phyloP scores from a whole-genome alignment of 2,329 filamentous ascomycete species.

The Amesomyces nigricolor region DNA sequence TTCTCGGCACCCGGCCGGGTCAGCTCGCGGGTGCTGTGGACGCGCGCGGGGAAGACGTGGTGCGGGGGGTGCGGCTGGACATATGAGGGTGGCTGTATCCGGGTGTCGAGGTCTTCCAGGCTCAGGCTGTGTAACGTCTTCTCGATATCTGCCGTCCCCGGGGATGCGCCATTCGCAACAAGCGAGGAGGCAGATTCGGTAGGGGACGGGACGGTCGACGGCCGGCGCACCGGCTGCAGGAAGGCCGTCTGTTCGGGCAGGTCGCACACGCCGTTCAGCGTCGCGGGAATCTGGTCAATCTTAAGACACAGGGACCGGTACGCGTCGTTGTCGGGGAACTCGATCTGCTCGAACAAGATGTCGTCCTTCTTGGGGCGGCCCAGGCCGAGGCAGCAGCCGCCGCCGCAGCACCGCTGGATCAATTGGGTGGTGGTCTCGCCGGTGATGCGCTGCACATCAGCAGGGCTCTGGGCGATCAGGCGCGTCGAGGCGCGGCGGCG shows the following conservation, averaged over 20 bases:
- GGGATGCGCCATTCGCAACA: slow-evolving; percentile 33
- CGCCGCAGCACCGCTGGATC: slow-evolving; percentile 58
- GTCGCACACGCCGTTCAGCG: slow-evolving; percentile 64
- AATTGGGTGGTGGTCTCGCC: slow-evolving; percentile 58
- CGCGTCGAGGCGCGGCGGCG: slow-evolving; percentile 63
- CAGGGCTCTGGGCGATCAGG: slow-evolving; percentile 58
- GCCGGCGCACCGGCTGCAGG: slow-evolving; percentile 52
- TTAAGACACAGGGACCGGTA: slow-evolving; percentile 74
- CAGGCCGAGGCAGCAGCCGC: slow-evolving; percentile 55
- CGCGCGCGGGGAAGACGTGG: slow-evolving; percentile 81
- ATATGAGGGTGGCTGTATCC: slow-evolving; percentile 73
- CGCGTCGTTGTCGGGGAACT: slow-evolving; percentile 73
- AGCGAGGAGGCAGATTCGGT: slow-evolving; percentile 46
- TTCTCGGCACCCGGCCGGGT: slow-evolving; percentile 89
- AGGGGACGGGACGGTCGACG: slow-evolving; percentile 37
- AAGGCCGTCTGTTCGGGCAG: slow-evolving; percentile 71
- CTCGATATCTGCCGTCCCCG: slow-evolving; percentile 31
- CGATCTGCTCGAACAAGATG: slow-evolving; percentile 48
- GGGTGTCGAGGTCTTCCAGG: slow-evolving; percentile 48
- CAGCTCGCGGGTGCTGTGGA: slow-evolving; percentile 78
- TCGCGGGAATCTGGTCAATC: slow-evolving; percentile 67
- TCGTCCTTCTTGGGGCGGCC: slow-evolving; percentile 38
- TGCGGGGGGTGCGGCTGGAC: slow-evolving; percentile 94
- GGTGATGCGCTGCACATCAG: slow-evolving; percentile 58
- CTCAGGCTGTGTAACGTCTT: slow-evolving; percentile 26